Conservation (phyloP, 75 land plant species). For the Gnetum montanum region DNA sequence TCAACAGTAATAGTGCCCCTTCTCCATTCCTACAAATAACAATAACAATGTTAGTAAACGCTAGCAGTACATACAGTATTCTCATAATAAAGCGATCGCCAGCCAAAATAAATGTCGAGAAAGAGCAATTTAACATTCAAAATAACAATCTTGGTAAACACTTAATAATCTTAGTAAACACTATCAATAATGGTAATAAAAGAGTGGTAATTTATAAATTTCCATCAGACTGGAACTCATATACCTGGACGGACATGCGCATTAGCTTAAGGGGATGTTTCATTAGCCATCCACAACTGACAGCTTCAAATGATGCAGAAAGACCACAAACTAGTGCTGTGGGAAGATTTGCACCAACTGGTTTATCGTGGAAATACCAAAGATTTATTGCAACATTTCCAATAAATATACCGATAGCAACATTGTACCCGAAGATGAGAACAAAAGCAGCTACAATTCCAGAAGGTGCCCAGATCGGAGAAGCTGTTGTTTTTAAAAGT, state of each 20-base stretch:
- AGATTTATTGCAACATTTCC: conserved; percentile 30
- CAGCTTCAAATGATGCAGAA: conserved; percentile 26
- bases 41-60: no score
- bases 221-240: no score
- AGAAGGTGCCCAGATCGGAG: conserved; percentile 44
- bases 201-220: no score
- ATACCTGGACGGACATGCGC: conserved; percentile 8
- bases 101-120: no score
- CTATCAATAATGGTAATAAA: no score
- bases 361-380: conserved; percentile 20
- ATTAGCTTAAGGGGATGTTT: conserved; percentile 23
- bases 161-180: no score
- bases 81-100: no score
- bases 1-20: conserved; percentile 29
- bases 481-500: conserved; percentile 17
- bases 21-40: conserved; percentile 28
- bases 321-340: conserved; percentile 20
- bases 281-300: conserved; percentile 29
- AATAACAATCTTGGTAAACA: no score
- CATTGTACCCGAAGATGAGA: conserved; percentile 24
- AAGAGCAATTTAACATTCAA: no score
- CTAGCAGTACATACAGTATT: no score
- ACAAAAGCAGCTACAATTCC: conserved; percentile 34
- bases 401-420: conserved; percentile 21
- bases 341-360: conserved; percentile 6